Conservation (phyloP, 768 basidiomycete species). For the Phanerochaete carnosa region DNA sequence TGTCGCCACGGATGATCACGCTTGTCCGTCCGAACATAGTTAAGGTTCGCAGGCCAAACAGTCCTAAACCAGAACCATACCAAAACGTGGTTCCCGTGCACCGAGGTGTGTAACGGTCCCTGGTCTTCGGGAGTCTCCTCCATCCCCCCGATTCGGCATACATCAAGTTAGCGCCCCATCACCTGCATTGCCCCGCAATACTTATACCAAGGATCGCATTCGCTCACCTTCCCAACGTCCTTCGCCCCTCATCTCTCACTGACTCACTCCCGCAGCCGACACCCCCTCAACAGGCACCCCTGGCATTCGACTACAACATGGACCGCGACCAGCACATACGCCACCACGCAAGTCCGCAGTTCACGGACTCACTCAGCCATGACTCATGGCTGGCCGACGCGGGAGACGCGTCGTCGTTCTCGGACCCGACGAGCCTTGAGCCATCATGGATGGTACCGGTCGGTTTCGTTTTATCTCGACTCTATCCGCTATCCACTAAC, state of each 20-base stretch:
- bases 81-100: background rate
- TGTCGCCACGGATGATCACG: background rate
- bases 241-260: background rate
- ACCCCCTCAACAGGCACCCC: background rate
- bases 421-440: background rate
- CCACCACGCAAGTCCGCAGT: background rate
- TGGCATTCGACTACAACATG: background rate
- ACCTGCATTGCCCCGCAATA: constrained; percentile 2
- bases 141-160: background rate
- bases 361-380: background rate
- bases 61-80: too few species aligned
- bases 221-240: background rate
- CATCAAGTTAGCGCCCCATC: background rate
- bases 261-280: background rate
- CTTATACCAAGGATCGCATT: background rate
- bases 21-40: background rate
- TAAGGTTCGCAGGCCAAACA: too few species aligned
- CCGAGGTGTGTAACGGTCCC: background rate
- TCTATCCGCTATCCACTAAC: background rate
- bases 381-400: background rate
- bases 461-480: too few species aligned
- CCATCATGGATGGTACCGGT: background rate
- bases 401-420: background rate
- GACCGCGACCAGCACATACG: background rate
- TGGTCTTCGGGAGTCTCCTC: background rate